Evolutionary conservation across 768 basidiomycete species (phyloP).

Genomic region (Boletus barrowsii): DNA sequence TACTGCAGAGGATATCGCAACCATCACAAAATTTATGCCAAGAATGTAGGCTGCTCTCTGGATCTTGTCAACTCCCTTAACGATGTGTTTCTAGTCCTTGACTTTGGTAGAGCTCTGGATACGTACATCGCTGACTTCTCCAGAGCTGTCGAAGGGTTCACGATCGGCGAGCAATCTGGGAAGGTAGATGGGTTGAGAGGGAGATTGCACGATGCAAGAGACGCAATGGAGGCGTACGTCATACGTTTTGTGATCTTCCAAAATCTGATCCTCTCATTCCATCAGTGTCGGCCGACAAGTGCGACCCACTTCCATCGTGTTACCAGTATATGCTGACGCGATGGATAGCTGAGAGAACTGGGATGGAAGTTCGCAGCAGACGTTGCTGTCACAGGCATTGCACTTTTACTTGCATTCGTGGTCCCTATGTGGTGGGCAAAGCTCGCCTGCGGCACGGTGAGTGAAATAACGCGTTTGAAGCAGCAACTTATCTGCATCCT

Average conservation of each 20-base stretch:
- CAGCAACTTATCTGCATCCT: not conserved
- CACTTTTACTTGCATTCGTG: conserved; percentile 14
- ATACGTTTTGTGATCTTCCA: not conserved
- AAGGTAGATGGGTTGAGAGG: conserved; percentile 5
- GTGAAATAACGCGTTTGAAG: not conserved
- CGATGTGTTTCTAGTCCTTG: conserved; percentile 3
- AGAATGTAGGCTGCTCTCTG: conserved; percentile 10
- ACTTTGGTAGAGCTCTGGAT: conserved; percentile 16
- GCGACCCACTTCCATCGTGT: not conserved
- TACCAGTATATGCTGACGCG: not conserved
- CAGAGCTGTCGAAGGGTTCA: conserved; percentile 6
- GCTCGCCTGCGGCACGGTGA: conserved; percentile 4
- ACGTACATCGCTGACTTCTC: conserved; percentile 15
- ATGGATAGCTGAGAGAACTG: conserved; percentile 15
- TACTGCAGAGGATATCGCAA: conserved; percentile 11
- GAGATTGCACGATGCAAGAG: conserved; percentile 2
- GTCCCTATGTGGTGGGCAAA: conserved; percentile 9
- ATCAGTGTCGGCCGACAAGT: conserved; percentile 19
- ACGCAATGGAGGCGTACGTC: conserved; percentile 17
- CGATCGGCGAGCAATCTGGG: not conserved
- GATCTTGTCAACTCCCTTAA: not conserved
- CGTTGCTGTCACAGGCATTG: conserved; percentile 12
- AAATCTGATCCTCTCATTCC: not conserved
- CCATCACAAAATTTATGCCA: conserved; percentile 20
- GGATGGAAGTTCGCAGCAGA: conserved; percentile 15